A percentile compares a stretch with the other conserved stretches of the same genome.
phyloP scores from a whole-genome alignment of 345 rosid genomes.

The Firmiana major region DNA sequence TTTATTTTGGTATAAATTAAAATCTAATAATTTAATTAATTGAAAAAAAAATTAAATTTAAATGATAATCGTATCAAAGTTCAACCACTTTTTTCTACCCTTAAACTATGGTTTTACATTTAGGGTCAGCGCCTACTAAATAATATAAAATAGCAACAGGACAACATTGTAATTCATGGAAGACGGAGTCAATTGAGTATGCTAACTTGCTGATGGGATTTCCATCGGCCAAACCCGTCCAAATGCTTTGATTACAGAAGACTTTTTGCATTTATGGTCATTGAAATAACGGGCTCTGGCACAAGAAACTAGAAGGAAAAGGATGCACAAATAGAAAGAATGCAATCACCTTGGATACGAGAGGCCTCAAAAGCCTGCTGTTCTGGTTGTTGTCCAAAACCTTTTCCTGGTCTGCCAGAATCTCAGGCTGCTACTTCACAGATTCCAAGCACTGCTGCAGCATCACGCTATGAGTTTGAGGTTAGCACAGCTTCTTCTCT shows the following conservation, averaged over 20 bases:
- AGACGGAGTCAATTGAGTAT: conserved; percentile 12
- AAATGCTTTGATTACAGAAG: background rate
- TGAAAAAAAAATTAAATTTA: no score
- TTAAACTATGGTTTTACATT: background rate
- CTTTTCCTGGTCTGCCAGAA: conserved; percentile 33
- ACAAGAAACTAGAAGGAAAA: no score
- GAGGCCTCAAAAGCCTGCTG: conserved; percentile 50
- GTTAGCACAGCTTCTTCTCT: conserved; percentile 39
- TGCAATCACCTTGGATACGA: conserved; percentile 42
- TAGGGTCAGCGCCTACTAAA: background rate
- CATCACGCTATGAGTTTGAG: conserved; percentile 39
- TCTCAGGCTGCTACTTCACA: conserved; percentile 12
- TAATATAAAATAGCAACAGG: background rate
- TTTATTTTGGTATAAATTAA: no score
- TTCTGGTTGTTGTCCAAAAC: conserved; percentile 49
- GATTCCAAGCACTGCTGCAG: conserved; percentile 18
- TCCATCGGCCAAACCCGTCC: background rate
- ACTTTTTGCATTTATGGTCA: background rate
- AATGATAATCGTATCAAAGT: no score
- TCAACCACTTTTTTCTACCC: no score
- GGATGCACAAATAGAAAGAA: conserved; percentile 11
- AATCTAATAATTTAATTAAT: no score
- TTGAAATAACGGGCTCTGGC: background rate
- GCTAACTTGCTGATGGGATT: background rate
- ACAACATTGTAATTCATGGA: conserved; percentile 11